phyloP scores from a whole-genome alignment of 108 stramenopile species.

The Phaeodactylum tricornutum region DNA sequence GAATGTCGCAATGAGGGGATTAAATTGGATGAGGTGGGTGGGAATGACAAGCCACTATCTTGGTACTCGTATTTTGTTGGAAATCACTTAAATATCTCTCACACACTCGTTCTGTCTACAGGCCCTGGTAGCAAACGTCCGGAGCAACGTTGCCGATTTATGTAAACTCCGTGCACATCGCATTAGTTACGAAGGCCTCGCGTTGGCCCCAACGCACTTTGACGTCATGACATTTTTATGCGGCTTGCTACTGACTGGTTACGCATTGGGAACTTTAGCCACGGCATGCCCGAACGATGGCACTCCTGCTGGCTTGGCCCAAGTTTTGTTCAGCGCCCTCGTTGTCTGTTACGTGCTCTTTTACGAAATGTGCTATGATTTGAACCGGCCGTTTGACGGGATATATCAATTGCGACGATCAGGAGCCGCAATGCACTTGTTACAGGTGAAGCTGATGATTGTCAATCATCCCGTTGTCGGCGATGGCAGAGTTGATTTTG shows the following conservation, averaged over 20 bases:
- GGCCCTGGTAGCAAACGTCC: too few relatives aligned
- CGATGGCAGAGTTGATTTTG: slow-evolving; percentile 33
- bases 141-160: too few relatives aligned
- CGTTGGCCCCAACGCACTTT: slow-evolving; percentile 57
- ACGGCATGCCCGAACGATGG: slow-evolving; percentile 22
- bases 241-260: slow-evolving; percentile 35
- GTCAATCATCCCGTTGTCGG: slow-evolving; percentile 36
- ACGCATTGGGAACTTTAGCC: slow-evolving; percentile 27
- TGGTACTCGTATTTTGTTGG: too few relatives aligned
- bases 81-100: too few relatives aligned
- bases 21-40: too few relatives aligned
- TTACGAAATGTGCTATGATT: slow-evolving; percentile 49
- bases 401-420: slow-evolving; percentile 60
- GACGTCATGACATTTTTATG: slow-evolving; percentile 32
- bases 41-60: too few relatives aligned
- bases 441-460: slow-evolving; percentile 55
- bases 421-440: slow-evolving; percentile 36
- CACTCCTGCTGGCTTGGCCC: slow-evolving; percentile 24
- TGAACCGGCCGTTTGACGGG: slow-evolving; percentile 58
- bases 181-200: slow-evolving; percentile 43
- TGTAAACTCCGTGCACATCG: slow-evolving; percentile 34
- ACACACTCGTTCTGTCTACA: too few relatives aligned
- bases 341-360: slow-evolving; percentile 47
- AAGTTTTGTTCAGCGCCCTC: slow-evolving; percentile 44
- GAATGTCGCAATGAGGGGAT: background rate